These are phyloP conservation scores for Rutidosis leptorrhynchoides DNA, from an alignment of 129 eudicot genomes.

Conservation along the genomic window DNA sequence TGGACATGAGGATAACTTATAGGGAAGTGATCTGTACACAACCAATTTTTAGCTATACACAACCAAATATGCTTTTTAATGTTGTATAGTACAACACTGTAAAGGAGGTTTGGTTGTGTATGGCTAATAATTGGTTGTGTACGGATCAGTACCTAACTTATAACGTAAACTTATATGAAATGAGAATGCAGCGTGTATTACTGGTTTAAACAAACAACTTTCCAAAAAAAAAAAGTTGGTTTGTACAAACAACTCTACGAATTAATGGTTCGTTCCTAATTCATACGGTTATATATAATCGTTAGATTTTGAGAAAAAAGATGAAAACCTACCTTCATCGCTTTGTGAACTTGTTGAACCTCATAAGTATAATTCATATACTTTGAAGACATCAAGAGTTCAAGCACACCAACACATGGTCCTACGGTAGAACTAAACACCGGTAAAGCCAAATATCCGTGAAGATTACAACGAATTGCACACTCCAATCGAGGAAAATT, in stretches of 20 bases:
- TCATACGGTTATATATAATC: not conserved
- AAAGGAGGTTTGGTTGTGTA: too few relatives aligned
- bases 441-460: slow-evolving; percentile 13
- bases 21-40: too few relatives aligned
- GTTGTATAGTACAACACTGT: too few relatives aligned
- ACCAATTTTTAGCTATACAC: too few relatives aligned
- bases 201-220: not conserved
- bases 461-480: not conserved
- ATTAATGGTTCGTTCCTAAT: too few relatives aligned
- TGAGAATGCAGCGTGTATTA: not conserved
- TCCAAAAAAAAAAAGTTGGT: too few relatives aligned
- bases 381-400: slow-evolving; percentile 8
- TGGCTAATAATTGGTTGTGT: too few relatives aligned
- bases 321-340: slow-evolving; percentile 17
- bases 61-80: too few relatives aligned
- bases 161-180: not conserved
- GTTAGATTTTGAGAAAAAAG: not conserved
- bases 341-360: not conserved
- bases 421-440: not conserved
- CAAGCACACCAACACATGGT: slow-evolving; percentile 16
- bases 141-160: too few relatives aligned
- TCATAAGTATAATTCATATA: slow-evolving; percentile 9
- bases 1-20: not conserved
- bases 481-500: not conserved
- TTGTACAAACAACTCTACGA: too few relatives aligned